Evolutionary conservation across 2,329 filamentous ascomycete species (phyloP), one percentile per base, ranked within the genome.

Genomic region (Dactylonectria macrodidyma): DNA sequence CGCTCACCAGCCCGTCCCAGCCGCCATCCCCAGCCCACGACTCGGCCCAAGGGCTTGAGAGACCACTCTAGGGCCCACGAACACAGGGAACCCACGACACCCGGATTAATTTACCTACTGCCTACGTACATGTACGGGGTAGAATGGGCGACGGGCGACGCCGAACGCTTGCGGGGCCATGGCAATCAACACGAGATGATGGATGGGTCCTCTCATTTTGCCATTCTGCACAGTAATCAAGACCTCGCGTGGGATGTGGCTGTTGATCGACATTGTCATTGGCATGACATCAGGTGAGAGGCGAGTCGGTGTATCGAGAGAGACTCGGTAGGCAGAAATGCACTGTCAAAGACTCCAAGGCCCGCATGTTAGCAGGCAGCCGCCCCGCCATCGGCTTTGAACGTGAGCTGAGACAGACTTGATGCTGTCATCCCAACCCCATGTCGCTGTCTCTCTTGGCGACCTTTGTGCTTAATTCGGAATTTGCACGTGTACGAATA

Each of bases 111-210:
- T 46, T 61, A 54, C 36, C 62, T 59, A 65, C 56, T 55, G 48
- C 38, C 38, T 48, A 56, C 62, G 57, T 57, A 63, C 34, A 36
- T 26, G 30, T 7, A 30, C 26, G 26, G 26, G 26, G 30, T 51
- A 48, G 12, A 30, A 54, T n/a, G 60, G 52, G 61, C 51, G 48
- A 73, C 74, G 73, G 74, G 66, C 70, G 66, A 68, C 71, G 67
- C 74, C 74, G 71, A 73, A 68, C 62, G 58, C 67, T 75, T 72
- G 74, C 73, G 74, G 74, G 71, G 73, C 71, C 65, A 69, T 61
- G 61, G 70, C 71, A 76, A 76, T 76, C 70, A 76, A 76, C 74
- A 76, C 73, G 74, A 76, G 74, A 76, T 76, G 71, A 75, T 70
- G 73, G 67, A 76, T 76, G 74, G 74, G 71, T 74, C 74, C 74